Base-by-base conservation (phyloP, 441 rosid genomes). In the Arabidopsis lyrata region DNA sequence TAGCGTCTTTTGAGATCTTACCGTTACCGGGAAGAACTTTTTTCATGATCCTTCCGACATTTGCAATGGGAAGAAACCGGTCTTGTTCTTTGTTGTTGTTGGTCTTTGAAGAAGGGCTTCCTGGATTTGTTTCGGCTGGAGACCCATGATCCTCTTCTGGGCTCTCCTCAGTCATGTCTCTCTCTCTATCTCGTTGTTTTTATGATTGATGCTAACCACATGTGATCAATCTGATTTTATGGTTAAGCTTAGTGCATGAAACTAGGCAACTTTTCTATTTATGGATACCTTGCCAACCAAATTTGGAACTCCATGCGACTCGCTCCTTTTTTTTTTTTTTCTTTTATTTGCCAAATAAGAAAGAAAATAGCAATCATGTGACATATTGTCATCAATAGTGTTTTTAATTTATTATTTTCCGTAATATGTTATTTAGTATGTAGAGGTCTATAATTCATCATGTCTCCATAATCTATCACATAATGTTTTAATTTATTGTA, bases 41-140 rank as follows among this genome's bases (percentile, higher is more conserved):
- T 49, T 91, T 91, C 93, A 89, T 88, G 47, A 91, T 89, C 68
- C 95, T 87, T 3, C 97, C 93, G n/a, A 89, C 93, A 47, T 89
- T 89, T 5, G 97, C 92, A 38, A 89, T 90, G 0, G 95, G 95
- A 12, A 91, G 88, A 45, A 89, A 88, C 24, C 89, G 81, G 56
- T 89, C 92, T 71, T 88, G 95, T 76, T 90, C 93, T 80, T 89
- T 89, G 44, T 75, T 85, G 63, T 54, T 56, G 61, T 14, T 56
- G 20, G 41, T 75, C 56, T 68, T 82, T 12, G 70, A 70, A 56
- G 84, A 77, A 12, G 87, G 88, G 74, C 87, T 86, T 57, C 84
- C 87, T 2, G 83, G 88, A 61, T 82, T 84, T 20, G 68, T 86
- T 56, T 68, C 75, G 0, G 42, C 62, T 16, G 73, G 81, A 58